Conservation (phyloP, 1,284 basidiomycete species). For the Ganoderma resinaceum region DNA sequence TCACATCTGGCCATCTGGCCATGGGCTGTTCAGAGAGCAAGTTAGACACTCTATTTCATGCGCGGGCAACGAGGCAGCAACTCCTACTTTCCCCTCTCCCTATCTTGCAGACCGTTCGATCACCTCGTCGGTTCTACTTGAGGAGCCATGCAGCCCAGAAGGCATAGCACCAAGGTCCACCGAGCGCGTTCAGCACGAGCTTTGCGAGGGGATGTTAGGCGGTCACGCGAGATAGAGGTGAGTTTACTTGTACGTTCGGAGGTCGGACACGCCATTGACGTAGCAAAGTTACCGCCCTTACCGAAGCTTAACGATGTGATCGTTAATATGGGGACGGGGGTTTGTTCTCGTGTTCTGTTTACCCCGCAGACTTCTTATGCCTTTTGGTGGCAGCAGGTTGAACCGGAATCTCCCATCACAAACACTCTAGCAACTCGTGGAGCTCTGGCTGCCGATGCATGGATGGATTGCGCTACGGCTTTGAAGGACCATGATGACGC, state of each 20-base stretch:
- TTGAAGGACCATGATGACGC: conserved; percentile 32
- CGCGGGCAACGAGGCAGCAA: neutral
- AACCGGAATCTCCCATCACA: conserved; percentile 4
- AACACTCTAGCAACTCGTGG: neutral
- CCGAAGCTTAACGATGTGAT: conserved; percentile 7
- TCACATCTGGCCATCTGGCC: neutral
- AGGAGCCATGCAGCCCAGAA: neutral
- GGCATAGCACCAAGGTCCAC: conserved; percentile 4
- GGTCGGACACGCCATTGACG: neutral
- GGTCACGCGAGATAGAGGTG: conserved; percentile 18
- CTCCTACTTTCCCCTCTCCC: neutral
- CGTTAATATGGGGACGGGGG: neutral
- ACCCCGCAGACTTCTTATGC: neutral
- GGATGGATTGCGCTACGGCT: conserved; percentile 28
- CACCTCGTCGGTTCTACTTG: neutral
- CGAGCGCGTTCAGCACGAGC: conserved; percentile 9
- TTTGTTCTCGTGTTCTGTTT: neutral
- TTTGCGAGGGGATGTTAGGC: neutral
- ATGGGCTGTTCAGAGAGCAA: neutral
- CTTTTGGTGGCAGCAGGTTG: neutral
- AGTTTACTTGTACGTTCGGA: neutral
- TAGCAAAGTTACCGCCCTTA: neutral
- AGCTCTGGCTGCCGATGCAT: conserved; percentile 17
- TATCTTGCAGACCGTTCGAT: too few species aligned
- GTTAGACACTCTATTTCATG: neutral